phyloP scores from a whole-genome alignment of 805 yeast species.

The Barnettozyma wickerhamii region DNA sequence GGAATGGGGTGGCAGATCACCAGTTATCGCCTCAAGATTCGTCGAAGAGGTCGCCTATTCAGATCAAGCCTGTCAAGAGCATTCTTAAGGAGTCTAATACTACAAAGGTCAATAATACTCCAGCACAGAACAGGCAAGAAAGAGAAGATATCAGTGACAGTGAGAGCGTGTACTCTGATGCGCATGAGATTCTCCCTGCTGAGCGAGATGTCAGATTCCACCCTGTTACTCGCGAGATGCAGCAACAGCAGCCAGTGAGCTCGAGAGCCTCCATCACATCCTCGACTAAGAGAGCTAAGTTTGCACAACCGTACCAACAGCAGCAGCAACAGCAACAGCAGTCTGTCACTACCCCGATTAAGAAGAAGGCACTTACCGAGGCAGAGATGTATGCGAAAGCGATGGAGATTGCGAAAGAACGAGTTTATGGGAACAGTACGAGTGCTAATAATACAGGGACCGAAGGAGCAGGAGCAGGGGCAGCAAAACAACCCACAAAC shows the following conservation, averaged over 20 bases:
- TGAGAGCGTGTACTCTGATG: conserved; percentile 23
- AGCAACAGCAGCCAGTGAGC: not conserved
- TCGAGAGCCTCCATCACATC: not conserved
- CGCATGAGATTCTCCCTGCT: conserved; percentile 16
- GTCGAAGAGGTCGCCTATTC: not conserved
- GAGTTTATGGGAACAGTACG: too few relatives aligned
- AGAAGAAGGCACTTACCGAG: conserved; percentile 1
- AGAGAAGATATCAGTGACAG: conserved; percentile 20
- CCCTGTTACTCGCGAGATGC: not conserved
- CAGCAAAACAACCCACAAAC: not conserved
- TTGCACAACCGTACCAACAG: not conserved
- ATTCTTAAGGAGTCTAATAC: conserved; percentile 1
- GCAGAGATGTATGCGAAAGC: conserved; percentile 30
- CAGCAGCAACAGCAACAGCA: not conserved
- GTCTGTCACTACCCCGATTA: too few relatives aligned
- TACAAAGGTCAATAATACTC: too few relatives aligned
- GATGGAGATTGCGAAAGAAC: conserved; percentile 8
- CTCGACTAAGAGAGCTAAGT: not conserved
- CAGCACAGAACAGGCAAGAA: too few relatives aligned
- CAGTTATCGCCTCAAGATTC: not conserved
- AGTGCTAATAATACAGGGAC: too few relatives aligned
- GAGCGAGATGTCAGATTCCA: conserved; percentile 4
- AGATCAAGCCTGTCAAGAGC: conserved; percentile 2
- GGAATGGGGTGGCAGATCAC: conserved; percentile 1
- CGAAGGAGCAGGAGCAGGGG: too few relatives aligned